phyloP scores from a whole-genome alignment of 495 filamentous ascomycete species.

The Aspergillus nidulans region DNA sequence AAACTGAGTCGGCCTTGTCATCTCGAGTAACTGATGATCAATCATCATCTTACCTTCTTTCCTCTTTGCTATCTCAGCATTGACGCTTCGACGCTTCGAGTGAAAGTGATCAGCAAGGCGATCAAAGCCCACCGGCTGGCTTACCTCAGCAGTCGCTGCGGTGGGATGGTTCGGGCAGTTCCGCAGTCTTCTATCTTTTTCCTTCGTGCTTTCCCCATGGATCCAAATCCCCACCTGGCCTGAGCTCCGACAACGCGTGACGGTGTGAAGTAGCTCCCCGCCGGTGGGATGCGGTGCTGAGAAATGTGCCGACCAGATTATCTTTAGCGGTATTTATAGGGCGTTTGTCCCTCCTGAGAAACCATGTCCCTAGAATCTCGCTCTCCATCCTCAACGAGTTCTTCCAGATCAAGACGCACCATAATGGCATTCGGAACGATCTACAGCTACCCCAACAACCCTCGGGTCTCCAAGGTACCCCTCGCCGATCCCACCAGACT shows the following conservation, averaged over 20 bases:
- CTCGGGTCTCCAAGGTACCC: conserved; percentile 46
- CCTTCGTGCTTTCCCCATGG: background rate
- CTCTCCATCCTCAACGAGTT: background rate
- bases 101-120: no score
- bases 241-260: background rate
- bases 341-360: background rate
- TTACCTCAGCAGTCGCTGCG: no score
- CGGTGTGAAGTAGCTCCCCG: background rate
- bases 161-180: no score
- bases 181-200: background rate
- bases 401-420: background rate
- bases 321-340: background rate
- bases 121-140: no score
- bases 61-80: no score
- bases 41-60: no score
- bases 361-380: background rate
- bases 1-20: no score
- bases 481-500: background rate
- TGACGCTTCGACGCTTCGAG: no score
- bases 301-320: background rate
- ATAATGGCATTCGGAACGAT: conserved; percentile 54
- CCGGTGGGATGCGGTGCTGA: background rate
- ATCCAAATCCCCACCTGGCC: background rate
- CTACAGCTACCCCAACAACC: conserved; percentile 42
- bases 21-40: no score